These are phyloP conservation scores for Tubosaeta sp. DNA, from an alignment of 768 basidiomycete species.

Conservation along the genomic window DNA sequence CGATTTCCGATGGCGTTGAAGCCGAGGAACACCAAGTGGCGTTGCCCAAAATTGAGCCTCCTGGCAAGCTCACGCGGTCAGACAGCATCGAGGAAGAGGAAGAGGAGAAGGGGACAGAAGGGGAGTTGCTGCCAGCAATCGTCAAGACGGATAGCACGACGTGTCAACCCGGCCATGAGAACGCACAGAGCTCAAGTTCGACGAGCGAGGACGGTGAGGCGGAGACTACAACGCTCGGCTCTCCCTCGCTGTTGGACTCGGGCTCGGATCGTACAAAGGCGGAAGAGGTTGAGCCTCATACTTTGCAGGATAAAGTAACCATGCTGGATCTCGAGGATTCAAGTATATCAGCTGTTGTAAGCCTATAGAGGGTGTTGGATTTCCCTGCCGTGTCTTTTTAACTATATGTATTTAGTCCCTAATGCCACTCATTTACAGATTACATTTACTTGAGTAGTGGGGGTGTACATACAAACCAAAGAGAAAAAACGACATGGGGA, in stretches of 20 bases:
- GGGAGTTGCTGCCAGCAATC: background rate
- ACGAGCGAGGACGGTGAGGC: slow-evolving; percentile 16
- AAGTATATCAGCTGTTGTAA: slow-evolving; percentile 13
- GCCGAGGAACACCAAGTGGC: slow-evolving; percentile 13
- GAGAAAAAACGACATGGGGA: too few species aligned
- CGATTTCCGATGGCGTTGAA: slow-evolving; percentile 11
- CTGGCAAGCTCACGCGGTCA: slow-evolving; percentile 25
- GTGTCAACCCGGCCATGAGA: slow-evolving; percentile 4
- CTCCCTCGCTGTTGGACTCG: slow-evolving; percentile 26
- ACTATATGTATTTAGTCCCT: slow-evolving; percentile 26
- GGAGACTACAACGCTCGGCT: slow-evolving; percentile 20
- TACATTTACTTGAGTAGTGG: background rate
- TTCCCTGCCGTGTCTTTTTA: slow-evolving; percentile 7
- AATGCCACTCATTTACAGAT: slow-evolving; percentile 2
- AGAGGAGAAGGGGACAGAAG: slow-evolving; percentile 18
- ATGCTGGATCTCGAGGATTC: slow-evolving; percentile 26
- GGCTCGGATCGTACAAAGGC: slow-evolving; percentile 26
- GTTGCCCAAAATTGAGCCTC: slow-evolving; percentile 19
- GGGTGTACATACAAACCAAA: background rate
- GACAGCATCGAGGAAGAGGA: slow-evolving; percentile 32
- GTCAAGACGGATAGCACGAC: slow-evolving; percentile 1
- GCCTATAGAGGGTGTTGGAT: slow-evolving; percentile 4
- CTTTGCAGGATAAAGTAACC: slow-evolving; percentile 25
- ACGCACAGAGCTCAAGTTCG: slow-evolving; percentile 1
- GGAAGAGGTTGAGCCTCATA: slow-evolving; percentile 23